Base-by-base conservation (phyloP, 805 yeast genomes). In the Candida patagonica region DNA sequence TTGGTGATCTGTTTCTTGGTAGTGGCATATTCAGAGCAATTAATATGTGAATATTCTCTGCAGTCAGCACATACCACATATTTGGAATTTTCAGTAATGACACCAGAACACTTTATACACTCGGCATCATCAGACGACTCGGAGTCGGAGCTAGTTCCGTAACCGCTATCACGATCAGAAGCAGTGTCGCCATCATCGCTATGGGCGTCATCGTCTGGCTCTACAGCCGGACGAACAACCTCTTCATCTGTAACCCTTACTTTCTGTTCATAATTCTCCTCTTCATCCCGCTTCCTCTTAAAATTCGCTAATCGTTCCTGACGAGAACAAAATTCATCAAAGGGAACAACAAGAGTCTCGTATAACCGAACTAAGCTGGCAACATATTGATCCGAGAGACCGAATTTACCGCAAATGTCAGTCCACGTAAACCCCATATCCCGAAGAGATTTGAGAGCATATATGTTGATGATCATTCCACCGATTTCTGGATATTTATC, bases 21-120 rank as follows among this genome's bases (percentile, higher is more conserved):
- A 38, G 68, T 70, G 43, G 80, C 76, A 54, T 96, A 88, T 27
- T 80, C 80, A 49, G 78, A 83, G 57, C 96, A 88, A 3, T 43
- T 23, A 45, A 17, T 48, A 46, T 43, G 42, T 12, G 12, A 33
- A 23, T 33, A 33, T 12, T 33, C 40, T 24, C 24, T 33, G 19
- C 37, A 33, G 19, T 33, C 37, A 8, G 2, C 20, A 15, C 37
- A 33, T 6, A 10, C 23, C 15, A 20, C 6, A 12, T 33, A 33
- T 15, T 33, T 23, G 19, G 27, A 9, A n/a, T 23, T 20, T 23
- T 33, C 37, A 9, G 22, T 27, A n/a, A 33, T 20, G 10, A 23
- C 29, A 17, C 13, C 7, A 22, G 16, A 8, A 27, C 37, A 33
- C 10, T 33, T 20, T 12, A 20, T 17, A 23, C 37, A 33, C n/a